Evolutionary conservation across 441 rosid species (phyloP), one percentile per base, ranked within the genome.

Genomic region (Isatis lusitanica): DNA sequence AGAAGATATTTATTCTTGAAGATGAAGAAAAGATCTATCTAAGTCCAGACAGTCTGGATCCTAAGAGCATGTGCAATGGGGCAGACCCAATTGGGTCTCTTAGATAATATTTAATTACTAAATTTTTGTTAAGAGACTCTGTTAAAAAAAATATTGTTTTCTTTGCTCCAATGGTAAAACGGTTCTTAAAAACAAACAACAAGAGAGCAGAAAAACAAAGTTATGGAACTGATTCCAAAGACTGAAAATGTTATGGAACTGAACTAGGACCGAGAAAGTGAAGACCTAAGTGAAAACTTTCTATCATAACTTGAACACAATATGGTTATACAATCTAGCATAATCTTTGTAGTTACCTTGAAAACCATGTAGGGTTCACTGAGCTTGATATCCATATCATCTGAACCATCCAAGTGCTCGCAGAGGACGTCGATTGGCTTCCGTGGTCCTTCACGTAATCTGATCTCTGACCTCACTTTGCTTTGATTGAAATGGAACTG

Each of bases 401-500:
- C 93, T 7, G 93, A 84, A 69, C 88, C 93, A 83, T 81, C 85
- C 51, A 94, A 88, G 77, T 90, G 94, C 82, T 88, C 89, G 68
- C 93, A 86, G 64, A 94, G 82, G 58, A 92, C 62, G 82, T 94
- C 99, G 44, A 94, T 92, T 21, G 99, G 94, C 80, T 94, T 94
- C 42, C 79, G 60, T 62, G 97, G 88, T 43, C 99, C 98, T 83
- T 94, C 99, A 57, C 85, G 92, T 76, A 87, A 48, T 77, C 98
- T 86, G 74, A 90, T 94, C 75, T 87, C 85, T 26, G 98, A 94
- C 76, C 98, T 87, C 71, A 87, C 83, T 83, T 94, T 92, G 89
- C 99, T 92, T 88, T 94, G 99, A 78, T 90, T 91, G 78, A 88
- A 94, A 83, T 94, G 98, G 79, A 92, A 94, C 98, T 94, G 87